Conservation (phyloP, 23 red algal species). For the Agarophyton chilense region DNA sequence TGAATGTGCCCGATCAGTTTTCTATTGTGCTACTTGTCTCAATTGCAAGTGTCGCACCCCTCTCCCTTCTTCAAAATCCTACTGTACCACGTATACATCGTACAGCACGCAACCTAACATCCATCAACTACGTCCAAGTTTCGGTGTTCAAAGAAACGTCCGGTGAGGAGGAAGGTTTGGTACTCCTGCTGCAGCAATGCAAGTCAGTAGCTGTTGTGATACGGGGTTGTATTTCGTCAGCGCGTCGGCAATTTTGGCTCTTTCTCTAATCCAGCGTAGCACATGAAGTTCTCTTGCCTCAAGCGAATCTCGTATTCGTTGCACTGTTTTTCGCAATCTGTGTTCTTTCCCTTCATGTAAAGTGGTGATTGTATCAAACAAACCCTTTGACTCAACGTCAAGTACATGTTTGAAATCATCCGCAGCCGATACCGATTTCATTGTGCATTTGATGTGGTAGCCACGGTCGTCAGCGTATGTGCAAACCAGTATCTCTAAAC, state of each 20-base stretch:
- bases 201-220: constrained; percentile 1
- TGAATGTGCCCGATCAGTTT: no score
- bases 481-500: background rate
- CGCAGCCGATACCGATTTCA: constrained; percentile 11
- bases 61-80: no score
- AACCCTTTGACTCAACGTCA: constrained; percentile 40
- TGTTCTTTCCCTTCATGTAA: constrained; percentile 47
- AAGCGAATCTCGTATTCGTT: constrained; percentile 19
- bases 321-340: constrained; percentile 11
- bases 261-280: constrained; percentile 1
- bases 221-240: background rate
- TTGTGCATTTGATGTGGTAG: constrained; percentile 1
- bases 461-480: constrained; percentile 19
- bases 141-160: no score
- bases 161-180: no score
- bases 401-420: constrained; percentile 34
- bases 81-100: no score
- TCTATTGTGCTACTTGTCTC: no score
- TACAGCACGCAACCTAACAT: no score
- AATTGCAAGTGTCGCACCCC: no score
- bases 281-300: constrained; percentile 1
- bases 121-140: no score
- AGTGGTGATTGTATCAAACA: constrained; percentile 29
- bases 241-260: constrained; percentile 30
- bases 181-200: constrained; percentile 2